Base-by-base conservation (phyloP, 768 basidiomycete species). In the Podaxis pistillaris region DNA sequence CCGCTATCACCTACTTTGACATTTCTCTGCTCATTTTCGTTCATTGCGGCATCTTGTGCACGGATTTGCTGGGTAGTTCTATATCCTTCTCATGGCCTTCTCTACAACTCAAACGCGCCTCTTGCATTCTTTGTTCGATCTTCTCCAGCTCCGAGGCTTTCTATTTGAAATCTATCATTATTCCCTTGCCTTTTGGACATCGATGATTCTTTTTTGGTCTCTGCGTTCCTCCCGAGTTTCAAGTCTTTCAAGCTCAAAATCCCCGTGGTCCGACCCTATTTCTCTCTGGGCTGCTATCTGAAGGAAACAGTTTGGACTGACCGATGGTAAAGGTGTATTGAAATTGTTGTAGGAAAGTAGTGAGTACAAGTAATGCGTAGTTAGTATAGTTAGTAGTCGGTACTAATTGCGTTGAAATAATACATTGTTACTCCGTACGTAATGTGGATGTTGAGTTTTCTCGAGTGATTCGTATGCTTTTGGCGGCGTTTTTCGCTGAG, bases 151-250 rank as follows among this genome's bases (percentile, higher is more conserved):
- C 38, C 54, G 7, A 22, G 24, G 50, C 51, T 60, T n/a, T 37
- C 12, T 37, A 37, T 52, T 61, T 59, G 58, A 55, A 62, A 54
- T 30, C 60, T 62, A 62, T 62, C 60, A 62, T 62, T 62, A 62
- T 62, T 62, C 40, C 52, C 53, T 55, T 62, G 52, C 22, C 40
- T 37, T 55, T 62, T 52, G 37, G 37, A 56, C 38, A 17, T 56
- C 19, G 22, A 54, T 7, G 52, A 54, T n/a, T 51, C 50, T n/a
- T 17, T 54, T 54, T 36, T 54, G 52, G 36, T 28, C n/a, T 54
- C 9, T 19, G 44, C 17, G 44, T 46, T 46, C 19, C 44, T 17
- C 44, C 19, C 44, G n/a, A 46, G 44, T 46, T 17, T 46, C 19
- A 19, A 46, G 44, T 46, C 4, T 46, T 19, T 46, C 44, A 46